A percentile compares a stretch with the other conserved stretches of the same genome.
Conservation (phyloP, 768 basidiomycete species). For the Calocera viscosa region DNA sequence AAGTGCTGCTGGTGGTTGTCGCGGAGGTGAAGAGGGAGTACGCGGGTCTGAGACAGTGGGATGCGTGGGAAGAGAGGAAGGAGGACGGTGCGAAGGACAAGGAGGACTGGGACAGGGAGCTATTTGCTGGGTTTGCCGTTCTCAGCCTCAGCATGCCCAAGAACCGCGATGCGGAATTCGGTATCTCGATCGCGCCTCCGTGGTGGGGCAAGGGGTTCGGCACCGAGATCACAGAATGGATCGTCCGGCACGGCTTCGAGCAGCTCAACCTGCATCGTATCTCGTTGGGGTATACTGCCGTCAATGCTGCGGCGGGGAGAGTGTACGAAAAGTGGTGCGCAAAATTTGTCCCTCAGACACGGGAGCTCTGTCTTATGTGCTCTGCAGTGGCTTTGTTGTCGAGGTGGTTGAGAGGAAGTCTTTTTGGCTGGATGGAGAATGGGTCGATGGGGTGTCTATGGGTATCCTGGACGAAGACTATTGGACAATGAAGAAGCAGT, state of each 20-base stretch:
- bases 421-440: background rate
- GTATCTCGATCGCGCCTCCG: conserved; percentile 24
- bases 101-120: background rate
- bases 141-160: background rate
- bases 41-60: background rate
- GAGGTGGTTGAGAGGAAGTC: background rate
- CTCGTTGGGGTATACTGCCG: conserved; percentile 31
- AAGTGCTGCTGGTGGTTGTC: background rate
- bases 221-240: conserved; percentile 31
- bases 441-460: background rate
- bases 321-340: conserved; percentile 36
- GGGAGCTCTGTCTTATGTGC: background rate
- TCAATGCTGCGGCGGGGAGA: conserved; percentile 31
- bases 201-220: conserved; percentile 36
- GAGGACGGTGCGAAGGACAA: background rate
- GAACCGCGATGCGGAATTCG: conserved; percentile 27
- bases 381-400: background rate
- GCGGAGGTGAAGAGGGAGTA: background rate
- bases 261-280: conserved; percentile 33
- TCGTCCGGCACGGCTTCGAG: conserved; percentile 33
- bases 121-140: background rate
- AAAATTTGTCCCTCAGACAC: background rate
- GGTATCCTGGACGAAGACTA: background rate
- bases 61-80: background rate
- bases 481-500: background rate